Conservation (phyloP, 805 yeast genomes). For the Saturnispora quitensis region DNA sequence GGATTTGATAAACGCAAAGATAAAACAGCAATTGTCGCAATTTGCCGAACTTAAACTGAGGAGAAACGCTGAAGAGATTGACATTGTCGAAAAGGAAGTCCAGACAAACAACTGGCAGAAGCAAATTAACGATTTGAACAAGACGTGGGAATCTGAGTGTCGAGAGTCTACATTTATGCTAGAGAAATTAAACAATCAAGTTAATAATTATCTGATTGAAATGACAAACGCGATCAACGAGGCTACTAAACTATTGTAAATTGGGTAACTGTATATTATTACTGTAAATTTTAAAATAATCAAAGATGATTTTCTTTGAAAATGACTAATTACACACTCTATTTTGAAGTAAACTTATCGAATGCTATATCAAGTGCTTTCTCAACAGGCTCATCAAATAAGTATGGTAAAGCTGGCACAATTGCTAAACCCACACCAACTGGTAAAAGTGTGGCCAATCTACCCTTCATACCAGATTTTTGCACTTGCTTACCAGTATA, state of each 20-base stretch:
- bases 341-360: constrained; percentile 21
- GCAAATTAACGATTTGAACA: constrained; percentile 30
- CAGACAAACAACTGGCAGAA: constrained; percentile 32
- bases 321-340: not conserved
- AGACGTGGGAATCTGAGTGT: constrained; percentile 43
- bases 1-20: constrained; percentile 31
- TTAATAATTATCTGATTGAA: constrained; percentile 43
- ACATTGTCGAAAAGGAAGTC: constrained; percentile 38
- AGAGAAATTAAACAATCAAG: constrained; percentile 45
- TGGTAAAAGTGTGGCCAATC: constrained; percentile 59
- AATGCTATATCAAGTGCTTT: constrained; percentile 53
- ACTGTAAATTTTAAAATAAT: not conserved
- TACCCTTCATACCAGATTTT: constrained; percentile 35
- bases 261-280: not conserved
- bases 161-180: constrained; percentile 45
- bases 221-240: constrained; percentile 32
- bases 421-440: constrained; percentile 69
- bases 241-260: not conserved
- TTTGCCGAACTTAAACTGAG: constrained; percentile 42
- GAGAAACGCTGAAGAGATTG: constrained; percentile 39
- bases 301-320: not conserved
- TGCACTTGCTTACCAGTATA: constrained; percentile 58
- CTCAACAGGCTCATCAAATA: constrained; percentile 81
- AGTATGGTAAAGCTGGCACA: constrained; percentile 68
- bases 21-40: constrained; percentile 36